A percentile compares a stretch with the other conserved stretches of the same genome.
Evolutionary conservation across 345 rosid species (phyloP).

Genomic region (Clausena lansium): DNA sequence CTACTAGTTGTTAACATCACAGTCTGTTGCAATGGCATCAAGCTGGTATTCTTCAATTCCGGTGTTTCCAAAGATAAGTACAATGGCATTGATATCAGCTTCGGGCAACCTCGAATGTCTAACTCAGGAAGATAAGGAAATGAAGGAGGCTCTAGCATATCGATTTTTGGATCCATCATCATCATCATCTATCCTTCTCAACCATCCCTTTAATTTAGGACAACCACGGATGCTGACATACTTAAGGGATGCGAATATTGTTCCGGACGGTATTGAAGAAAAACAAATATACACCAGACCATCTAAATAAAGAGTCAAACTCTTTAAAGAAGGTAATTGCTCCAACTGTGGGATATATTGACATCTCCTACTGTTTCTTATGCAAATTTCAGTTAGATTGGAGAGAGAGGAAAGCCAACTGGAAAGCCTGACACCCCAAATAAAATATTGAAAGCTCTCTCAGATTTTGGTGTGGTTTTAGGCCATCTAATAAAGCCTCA

Average conservation of each 20-base stretch:
- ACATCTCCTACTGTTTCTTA: background rate
- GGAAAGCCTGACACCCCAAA: background rate
- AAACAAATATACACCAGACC: background rate
- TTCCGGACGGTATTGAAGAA: background rate
- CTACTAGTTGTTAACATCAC: background rate
- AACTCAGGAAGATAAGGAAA: constrained; percentile 6
- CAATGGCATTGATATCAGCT: constrained; percentile 1
- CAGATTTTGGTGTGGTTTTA: background rate
- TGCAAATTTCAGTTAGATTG: background rate
- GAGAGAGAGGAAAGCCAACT: background rate
- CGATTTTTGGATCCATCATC: background rate
- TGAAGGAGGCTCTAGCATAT: background rate
- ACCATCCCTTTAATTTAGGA: constrained; percentile 10
- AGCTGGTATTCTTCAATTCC: background rate
- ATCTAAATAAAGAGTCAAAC: background rate
- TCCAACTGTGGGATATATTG: background rate
- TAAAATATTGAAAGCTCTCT: background rate
- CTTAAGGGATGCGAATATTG: constrained; percentile 8
- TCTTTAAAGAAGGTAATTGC: background rate
- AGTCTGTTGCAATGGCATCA: background rate
- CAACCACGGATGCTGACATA: background rate
- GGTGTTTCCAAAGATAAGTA: constrained; percentile 1
- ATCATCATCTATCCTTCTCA: background rate
- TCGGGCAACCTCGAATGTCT: background rate
- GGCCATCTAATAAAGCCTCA: background rate